Base-by-base conservation (phyloP, 345 rosid species). In the Eucalyptus paniculata region DNA sequence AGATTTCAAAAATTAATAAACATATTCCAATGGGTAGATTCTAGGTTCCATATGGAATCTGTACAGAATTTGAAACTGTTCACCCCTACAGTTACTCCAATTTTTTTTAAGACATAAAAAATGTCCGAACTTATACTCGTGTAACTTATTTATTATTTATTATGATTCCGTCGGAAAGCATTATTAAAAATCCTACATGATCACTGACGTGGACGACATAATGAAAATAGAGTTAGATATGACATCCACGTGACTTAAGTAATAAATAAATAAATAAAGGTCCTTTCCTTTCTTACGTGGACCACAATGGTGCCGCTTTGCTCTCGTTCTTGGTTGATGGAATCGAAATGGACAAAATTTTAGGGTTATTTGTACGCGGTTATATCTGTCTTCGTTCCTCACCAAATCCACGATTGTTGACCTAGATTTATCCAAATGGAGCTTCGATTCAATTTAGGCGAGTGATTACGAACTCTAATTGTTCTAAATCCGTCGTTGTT, bases 21-120 rank as follows among this genome's bases (percentile, higher is more conserved):
- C 5, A 53, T 53, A 0, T 53, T 53, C 5, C 4, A 53, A 53
- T 2, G 0, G 0, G 0, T 19, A 8, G 24, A 1, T 19, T 53
- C 0, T 53, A 53, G 2, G 0, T 53, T 53, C 0, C 5, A 19
- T 19, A 2, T 8, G 58, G 0, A 53, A 53, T 0, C 0, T 53
- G 0, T 53, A 19, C 2, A 0, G 1, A 53, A 53, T 4, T 19
- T 53, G 11, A 53, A 53, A 8, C 2, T 0, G 1, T 0, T 19
- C 4, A 19, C 1, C 5, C 24, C 4, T 53, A 0, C 1, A 19
- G 0, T 53, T 53, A 3, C 0, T 2, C 1, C 5, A 53, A 8
- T 1, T 53, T 19, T 18, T 53, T 53, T 19, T 19, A 19, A 53
- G 24, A 19, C 2, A 0, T 7, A 7, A 53, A 51, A 53, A 53